phyloP scores from a whole-genome alignment of 176 grass and related monocot species.

The Olyra latifolia region DNA sequence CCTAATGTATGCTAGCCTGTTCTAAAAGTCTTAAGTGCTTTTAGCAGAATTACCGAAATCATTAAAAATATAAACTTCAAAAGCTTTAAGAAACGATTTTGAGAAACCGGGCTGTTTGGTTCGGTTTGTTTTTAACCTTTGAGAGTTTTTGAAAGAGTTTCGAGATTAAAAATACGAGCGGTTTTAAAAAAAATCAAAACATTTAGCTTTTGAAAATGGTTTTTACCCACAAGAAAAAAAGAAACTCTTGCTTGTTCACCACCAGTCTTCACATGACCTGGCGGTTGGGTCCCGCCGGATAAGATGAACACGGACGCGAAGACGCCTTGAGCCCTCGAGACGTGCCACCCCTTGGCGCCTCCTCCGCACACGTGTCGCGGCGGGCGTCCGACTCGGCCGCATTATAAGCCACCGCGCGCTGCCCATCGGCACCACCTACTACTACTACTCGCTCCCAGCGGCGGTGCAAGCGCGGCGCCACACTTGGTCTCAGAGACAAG shows the following conservation, averaged over 20 bases:
- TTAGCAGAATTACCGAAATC: too few relatives aligned
- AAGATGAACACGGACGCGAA: not conserved
- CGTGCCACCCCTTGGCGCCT: slow-evolving; percentile 51
- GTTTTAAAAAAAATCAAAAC: too few relatives aligned
- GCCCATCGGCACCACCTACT: not conserved
- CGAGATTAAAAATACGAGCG: too few relatives aligned
- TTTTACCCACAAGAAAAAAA: too few relatives aligned
- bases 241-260: not conserved
- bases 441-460: not conserved
- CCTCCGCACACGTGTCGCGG: slow-evolving; percentile 53
- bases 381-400: slow-evolving; percentile 11
- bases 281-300: not conserved
- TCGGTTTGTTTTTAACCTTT: too few relatives aligned
- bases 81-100: too few relatives aligned
- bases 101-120: too few relatives aligned
- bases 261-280: not conserved
- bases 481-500: not conserved
- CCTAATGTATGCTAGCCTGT: too few relatives aligned
- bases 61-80: too few relatives aligned
- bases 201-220: too few relatives aligned
- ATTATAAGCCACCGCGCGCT: slow-evolving; percentile 12
- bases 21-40: too few relatives aligned
- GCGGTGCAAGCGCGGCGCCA: not conserved
- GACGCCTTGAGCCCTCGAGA: slow-evolving; percentile 19
- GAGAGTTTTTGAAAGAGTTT: too few relatives aligned